Conservation (phyloP, 331 rosid species). For the Acacia concinna region DNA sequence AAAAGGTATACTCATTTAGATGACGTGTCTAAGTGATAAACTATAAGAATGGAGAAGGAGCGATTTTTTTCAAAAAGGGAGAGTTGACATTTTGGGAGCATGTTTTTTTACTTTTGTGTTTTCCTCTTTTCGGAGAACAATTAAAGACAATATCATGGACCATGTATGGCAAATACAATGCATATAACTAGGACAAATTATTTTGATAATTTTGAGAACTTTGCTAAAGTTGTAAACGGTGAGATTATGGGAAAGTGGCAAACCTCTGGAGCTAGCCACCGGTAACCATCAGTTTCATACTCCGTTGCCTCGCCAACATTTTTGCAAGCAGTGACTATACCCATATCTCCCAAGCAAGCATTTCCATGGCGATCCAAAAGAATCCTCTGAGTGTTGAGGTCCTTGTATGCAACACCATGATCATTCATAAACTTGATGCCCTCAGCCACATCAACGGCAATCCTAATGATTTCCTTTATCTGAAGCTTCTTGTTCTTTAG, state of each 20-base stretch:
- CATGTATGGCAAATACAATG: constrained; percentile 17
- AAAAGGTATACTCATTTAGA: constrained; percentile 19
- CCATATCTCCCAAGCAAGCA: constrained; percentile 91
- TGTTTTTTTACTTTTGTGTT: neutral
- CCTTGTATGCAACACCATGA: constrained; percentile 79
- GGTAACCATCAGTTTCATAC: constrained; percentile 94
- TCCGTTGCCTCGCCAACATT: constrained; percentile 82
- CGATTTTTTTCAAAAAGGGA: constrained; percentile 10
- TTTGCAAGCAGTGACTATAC: constrained; percentile 83
- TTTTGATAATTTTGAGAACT: neutral
- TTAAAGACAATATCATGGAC: constrained; percentile 2
- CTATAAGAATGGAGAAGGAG: constrained; percentile 15
- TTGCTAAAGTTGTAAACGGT: constrained; percentile 18
- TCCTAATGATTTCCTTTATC: constrained; percentile 71
- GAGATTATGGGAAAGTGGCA: constrained; percentile 30
- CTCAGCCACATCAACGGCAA: constrained; percentile 83
- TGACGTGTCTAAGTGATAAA: neutral
- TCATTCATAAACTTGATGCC: constrained; percentile 92
- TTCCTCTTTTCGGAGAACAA: constrained; percentile 5
- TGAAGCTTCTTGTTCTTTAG: constrained; percentile 79
- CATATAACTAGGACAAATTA: constrained; percentile 20
- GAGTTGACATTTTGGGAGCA: constrained; percentile 16
- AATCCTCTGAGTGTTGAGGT: constrained; percentile 84
- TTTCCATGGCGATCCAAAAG: constrained; percentile 82
- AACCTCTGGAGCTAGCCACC: constrained; percentile 99